Evolutionary conservation across 495 filamentous ascomycete genomes (phyloP).

Genomic region (Pyronema omphalodes): DNA sequence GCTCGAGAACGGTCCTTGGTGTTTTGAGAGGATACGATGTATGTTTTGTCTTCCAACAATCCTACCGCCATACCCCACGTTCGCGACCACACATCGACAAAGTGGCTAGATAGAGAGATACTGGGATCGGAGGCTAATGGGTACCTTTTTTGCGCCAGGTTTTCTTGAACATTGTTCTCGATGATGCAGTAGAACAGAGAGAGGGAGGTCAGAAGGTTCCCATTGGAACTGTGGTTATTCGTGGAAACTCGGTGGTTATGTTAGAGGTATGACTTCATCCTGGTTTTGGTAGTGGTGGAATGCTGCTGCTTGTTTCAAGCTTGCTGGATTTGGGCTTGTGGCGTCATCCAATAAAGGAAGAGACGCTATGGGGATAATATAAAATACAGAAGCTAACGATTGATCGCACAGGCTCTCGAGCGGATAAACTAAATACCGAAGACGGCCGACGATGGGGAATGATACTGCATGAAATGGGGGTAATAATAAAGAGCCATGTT

Average conservation of each 20-base stretch:
- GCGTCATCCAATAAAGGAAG: background rate
- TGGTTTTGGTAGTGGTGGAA: background rate
- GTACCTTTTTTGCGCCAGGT: conserved; percentile 37
- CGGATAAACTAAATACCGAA: conserved; percentile 33
- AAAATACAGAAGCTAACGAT: conserved; percentile 15
- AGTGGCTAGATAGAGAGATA: background rate
- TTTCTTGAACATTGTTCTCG: conserved; percentile 94
- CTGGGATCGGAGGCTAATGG: conserved; percentile 1
- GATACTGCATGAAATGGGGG: no score
- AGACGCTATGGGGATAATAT: background rate
- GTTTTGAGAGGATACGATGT: conserved; percentile 93
- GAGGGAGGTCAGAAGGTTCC: conserved; percentile 74
- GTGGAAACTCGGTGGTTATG: conserved; percentile 93
- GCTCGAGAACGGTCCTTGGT: conserved; percentile 90
- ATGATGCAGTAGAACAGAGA: conserved; percentile 95
- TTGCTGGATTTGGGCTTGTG: background rate
- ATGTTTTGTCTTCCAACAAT: conserved; percentile 20
- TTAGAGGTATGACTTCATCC: conserved; percentile 46
- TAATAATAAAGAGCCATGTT: no score
- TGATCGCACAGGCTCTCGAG: conserved; percentile 34
- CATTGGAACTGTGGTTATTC: conserved; percentile 89
- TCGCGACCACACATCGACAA: background rate
- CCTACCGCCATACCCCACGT: background rate
- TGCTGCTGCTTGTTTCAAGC: no score
- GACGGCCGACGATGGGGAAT: background rate